Conservation (phyloP, 2,329 filamentous ascomycete species). For the Sordariomycetes sp. region DNA sequence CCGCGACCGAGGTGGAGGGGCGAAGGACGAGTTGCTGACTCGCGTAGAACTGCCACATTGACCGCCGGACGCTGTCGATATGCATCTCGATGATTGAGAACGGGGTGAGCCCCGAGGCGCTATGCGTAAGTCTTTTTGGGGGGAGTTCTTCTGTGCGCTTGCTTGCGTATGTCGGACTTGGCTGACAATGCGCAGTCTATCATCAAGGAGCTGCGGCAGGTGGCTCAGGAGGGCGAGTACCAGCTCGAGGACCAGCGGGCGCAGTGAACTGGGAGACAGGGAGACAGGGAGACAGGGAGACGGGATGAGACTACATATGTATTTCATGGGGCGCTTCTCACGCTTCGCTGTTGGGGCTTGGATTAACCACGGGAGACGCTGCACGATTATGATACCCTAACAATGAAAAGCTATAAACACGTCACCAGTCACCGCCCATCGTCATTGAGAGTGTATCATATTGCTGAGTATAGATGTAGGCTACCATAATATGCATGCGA, state of each 20-base stretch:
- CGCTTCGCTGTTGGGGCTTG: background rate
- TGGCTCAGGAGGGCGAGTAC: conserved; percentile 39
- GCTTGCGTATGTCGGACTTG: background rate
- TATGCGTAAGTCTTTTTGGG: conserved; percentile 56
- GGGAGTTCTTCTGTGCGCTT: background rate
- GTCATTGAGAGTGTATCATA: background rate
- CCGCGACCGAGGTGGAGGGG: too few species aligned
- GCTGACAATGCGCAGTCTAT: conserved; percentile 31
- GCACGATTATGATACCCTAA: background rate
- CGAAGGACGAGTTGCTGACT: background rate
- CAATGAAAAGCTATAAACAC: background rate
- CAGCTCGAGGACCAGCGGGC: conserved; percentile 18
- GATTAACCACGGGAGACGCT: background rate
- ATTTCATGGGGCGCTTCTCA: background rate
- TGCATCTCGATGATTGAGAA: conserved; percentile 97
- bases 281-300: background rate
- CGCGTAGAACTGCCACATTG: conserved; percentile 78
- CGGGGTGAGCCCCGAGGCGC: conserved; percentile 87
- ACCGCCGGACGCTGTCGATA: conserved; percentile 81
- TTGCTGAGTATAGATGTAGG: background rate
- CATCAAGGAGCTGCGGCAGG: conserved; percentile 47
- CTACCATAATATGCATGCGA: background rate
- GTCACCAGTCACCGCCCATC: background rate
- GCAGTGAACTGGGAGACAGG: background rate
- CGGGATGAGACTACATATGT: background rate